Percentiles rank a stretch among this genome's conserved stretches.
Conservation (phyloP, 345 rosid genomes). For the Gossypium herbaceum region DNA sequence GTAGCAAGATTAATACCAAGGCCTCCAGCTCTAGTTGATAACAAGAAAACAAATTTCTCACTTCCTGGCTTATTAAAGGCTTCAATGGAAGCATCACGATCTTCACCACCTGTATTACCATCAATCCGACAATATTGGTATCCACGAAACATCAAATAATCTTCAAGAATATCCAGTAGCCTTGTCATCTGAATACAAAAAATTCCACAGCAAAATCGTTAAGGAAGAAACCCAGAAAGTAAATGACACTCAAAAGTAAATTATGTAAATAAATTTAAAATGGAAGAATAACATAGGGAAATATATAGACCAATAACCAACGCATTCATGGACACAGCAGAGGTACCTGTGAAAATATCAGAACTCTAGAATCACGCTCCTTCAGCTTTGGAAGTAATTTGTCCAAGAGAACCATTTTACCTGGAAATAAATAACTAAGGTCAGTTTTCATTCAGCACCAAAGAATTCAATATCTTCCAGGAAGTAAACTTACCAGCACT, state of each 20-base stretch:
- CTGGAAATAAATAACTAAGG: conserved; percentile 36
- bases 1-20: conserved; percentile 99
- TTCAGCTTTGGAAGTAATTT: conserved; percentile 95
- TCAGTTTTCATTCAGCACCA: neutral
- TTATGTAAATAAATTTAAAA: neutral
- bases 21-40: conserved; percentile 99
- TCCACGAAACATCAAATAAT: conserved; percentile 88
- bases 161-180: conserved; percentile 97
- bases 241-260: neutral
- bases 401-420: conserved; percentile 97
- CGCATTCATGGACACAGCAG: neutral
- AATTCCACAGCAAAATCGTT: conserved; percentile 10
- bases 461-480: neutral
- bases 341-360: conserved; percentile 92
- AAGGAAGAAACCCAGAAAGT: neutral
- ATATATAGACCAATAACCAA: neutral
- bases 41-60: conserved; percentile 90
- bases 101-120: conserved; percentile 99
- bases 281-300: neutral
- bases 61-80: conserved; percentile 94
- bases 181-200: conserved; percentile 80
- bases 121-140: conserved; percentile 94
- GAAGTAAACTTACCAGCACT: conserved; percentile 64
- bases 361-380: conserved; percentile 96
- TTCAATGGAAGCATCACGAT: conserved; percentile 97